Evolutionary conservation across 768 basidiomycete species (phyloP).

Genomic region (Royoungia palumana): DNA sequence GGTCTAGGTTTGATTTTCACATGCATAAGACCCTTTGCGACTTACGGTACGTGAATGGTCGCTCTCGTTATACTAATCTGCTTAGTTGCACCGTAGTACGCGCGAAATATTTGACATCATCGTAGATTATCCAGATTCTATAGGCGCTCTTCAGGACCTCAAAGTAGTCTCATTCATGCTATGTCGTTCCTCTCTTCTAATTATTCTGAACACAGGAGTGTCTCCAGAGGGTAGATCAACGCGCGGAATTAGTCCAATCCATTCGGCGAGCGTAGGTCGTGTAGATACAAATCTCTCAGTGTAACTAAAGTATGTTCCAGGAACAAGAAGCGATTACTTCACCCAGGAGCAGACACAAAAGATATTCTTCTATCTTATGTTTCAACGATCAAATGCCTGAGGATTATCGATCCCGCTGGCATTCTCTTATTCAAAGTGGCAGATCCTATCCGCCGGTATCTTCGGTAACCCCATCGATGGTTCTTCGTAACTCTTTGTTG

Average conservation of each 20-base stretch:
- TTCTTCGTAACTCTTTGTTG: not conserved
- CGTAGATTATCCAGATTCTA: conserved; percentile 88
- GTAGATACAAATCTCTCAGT: not conserved
- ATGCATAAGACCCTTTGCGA: conserved; percentile 90
- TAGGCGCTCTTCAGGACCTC: conserved; percentile 80
- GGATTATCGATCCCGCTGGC: conserved; percentile 88
- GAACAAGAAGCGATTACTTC: conserved; percentile 82
- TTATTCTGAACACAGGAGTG: conserved; percentile 52
- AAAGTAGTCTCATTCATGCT: conserved; percentile 43
- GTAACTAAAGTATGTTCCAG: conserved; percentile 37
- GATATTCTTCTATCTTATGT: conserved; percentile 89
- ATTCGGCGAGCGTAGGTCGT: conserved; percentile 69
- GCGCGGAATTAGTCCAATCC: conserved; percentile 68
- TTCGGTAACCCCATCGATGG: conserved; percentile 51
- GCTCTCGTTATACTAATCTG: not conserved
- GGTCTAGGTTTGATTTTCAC: conserved; percentile 86
- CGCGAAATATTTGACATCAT: conserved; percentile 95
- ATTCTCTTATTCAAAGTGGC: conserved; percentile 93
- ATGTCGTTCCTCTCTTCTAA: not conserved
- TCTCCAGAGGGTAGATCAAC: conserved; percentile 75
- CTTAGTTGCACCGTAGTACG: conserved; percentile 40
- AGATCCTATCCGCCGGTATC: conserved; percentile 85
- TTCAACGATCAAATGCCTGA: conserved; percentile 84
- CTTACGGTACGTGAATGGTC: conserved; percentile 56
- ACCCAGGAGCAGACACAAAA: conserved; percentile 94